Percentiles rank a stretch among this genome's conserved stretches.
Conservation (phyloP, 2,329 filamentous ascomycete species). For the Penicillium decumbens region DNA sequence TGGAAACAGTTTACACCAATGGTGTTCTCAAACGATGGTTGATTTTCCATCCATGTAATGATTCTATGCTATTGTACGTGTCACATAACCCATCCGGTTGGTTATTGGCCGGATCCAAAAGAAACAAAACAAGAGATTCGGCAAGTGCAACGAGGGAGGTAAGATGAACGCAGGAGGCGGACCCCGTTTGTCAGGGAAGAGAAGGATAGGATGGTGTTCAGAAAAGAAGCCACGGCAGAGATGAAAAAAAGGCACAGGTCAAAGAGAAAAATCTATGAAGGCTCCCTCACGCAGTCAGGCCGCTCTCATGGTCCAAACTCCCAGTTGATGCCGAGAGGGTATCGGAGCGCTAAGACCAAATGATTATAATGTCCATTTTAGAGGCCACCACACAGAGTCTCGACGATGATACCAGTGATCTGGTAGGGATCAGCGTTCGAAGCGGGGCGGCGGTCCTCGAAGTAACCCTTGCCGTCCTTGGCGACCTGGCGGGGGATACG, state of each 20-base stretch:
- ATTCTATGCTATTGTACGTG: conserved; percentile 30
- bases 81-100: conserved; percentile 25
- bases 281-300: conserved; percentile 33
- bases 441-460: conserved; percentile 77
- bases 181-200: conserved; percentile 21
- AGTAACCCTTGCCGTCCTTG: conserved; percentile 89
- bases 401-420: conserved; percentile 74
- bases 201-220: conserved; percentile 16
- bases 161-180: conserved; percentile 22
- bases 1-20: background rate
- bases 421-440: conserved; percentile 87
- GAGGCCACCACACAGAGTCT: conserved; percentile 53
- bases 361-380: conserved; percentile 32
- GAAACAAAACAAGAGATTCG: conserved; percentile 19
- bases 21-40: conserved; percentile 21
- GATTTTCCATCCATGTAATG: conserved; percentile 25
- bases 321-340: conserved; percentile 38
- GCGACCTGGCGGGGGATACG: conserved; percentile 83
- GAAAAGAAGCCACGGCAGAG: conserved; percentile 15
- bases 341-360: conserved; percentile 39
- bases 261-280: conserved; percentile 26
- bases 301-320: conserved; percentile 34
- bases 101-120: conserved; percentile 9
- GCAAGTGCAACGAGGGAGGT: conserved; percentile 23
- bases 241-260: conserved; percentile 14